Percentiles rank a stretch among this genome's conserved stretches.
Evolutionary conservation across 2,329 filamentous ascomycete species (phyloP).

Genomic region (Westerdykella aurantiaca): DNA sequence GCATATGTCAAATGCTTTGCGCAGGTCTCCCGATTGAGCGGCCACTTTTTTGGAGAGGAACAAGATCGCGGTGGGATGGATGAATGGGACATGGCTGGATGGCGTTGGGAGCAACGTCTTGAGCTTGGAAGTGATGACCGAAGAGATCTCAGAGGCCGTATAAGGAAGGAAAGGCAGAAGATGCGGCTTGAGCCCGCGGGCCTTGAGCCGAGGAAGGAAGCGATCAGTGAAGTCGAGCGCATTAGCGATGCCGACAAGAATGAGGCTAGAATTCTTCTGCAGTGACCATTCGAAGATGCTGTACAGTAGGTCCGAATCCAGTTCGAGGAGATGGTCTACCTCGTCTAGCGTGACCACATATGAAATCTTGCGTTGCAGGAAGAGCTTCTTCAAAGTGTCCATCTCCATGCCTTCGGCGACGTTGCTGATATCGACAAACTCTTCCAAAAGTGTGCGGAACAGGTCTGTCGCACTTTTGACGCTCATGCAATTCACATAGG

Average conservation of each 20-base stretch:
- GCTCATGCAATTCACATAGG: conserved; percentile 95
- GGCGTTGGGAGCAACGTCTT: conserved; percentile 62
- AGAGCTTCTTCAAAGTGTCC: conserved; percentile 62
- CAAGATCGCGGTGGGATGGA: conserved; percentile 89
- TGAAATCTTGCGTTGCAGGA: conserved; percentile 56
- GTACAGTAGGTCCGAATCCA: conserved; percentile 85
- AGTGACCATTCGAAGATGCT: conserved; percentile 96
- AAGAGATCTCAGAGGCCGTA: conserved; percentile 77
- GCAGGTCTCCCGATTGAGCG: conserved; percentile 86
- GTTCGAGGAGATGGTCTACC: conserved; percentile 85
- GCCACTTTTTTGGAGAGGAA: conserved; percentile 93
- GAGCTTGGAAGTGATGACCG: conserved; percentile 78
- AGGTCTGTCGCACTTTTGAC: conserved; percentile 83
- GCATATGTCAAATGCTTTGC: conserved; percentile 93
- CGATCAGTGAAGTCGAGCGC: conserved; percentile 92
- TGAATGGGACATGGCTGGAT: conserved; percentile 68
- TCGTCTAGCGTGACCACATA: conserved; percentile 90
- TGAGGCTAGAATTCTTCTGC: conserved; percentile 68
- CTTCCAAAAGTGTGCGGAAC: conserved; percentile 70
- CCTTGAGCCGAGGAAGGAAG: conserved; percentile 87
- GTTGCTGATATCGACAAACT: conserved; percentile 56
- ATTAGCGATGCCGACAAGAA: conserved; percentile 91
- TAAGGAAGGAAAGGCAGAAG: conserved; percentile 92
- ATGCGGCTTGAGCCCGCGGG: conserved; percentile 82
- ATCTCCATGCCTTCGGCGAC: conserved; percentile 62